phyloP scores from a whole-genome alignment of 805 yeast genomes.

The Ascoidea tarda region DNA sequence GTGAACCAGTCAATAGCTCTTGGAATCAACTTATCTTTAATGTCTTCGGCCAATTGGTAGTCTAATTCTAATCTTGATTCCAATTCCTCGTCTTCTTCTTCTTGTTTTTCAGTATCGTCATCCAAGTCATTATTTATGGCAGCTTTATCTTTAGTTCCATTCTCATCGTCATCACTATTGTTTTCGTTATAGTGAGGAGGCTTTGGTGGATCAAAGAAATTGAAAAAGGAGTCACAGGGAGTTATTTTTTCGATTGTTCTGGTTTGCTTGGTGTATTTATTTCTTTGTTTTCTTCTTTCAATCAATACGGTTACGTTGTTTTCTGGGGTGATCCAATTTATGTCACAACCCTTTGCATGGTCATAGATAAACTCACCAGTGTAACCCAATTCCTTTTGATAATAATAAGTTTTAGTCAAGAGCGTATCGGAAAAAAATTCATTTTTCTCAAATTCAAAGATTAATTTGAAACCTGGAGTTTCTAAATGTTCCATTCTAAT shows the following conservation, averaged over 20 bases:
- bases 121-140: slow-evolving; percentile 40
- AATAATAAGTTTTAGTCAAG: slow-evolving; percentile 78
- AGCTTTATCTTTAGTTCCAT: slow-evolving; percentile 19
- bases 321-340: slow-evolving; percentile 73
- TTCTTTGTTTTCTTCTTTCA: slow-evolving; percentile 95
- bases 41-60: slow-evolving; percentile 90
- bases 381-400: slow-evolving; percentile 87
- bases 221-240: slow-evolving; percentile 91
- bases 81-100: slow-evolving; percentile 56
- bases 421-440: slow-evolving; percentile 61
- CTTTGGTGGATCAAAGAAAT: slow-evolving; percentile 89
- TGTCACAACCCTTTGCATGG: slow-evolving; percentile 84
- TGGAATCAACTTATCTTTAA: slow-evolving; percentile 91
- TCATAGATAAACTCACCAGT: slow-evolving; percentile 95
- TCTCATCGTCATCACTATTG: slow-evolving; percentile 29
- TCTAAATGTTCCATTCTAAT: slow-evolving; percentile 68
- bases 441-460: slow-evolving; percentile 67
- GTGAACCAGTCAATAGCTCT: slow-evolving; percentile 98
- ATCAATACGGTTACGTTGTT: slow-evolving; percentile 72
- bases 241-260: slow-evolving; percentile 90
- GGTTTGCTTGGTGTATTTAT: slow-evolving; percentile 90
- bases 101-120: slow-evolving; percentile 37
- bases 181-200: slow-evolving; percentile 28
- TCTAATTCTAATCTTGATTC: slow-evolving; percentile 82
- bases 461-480: slow-evolving; percentile 78